These are phyloP conservation scores for Jimgerdemannia flammicorona DNA, from an alignment of 192 early-diverging fungal genomes.

Conservation along the genomic window DNA sequence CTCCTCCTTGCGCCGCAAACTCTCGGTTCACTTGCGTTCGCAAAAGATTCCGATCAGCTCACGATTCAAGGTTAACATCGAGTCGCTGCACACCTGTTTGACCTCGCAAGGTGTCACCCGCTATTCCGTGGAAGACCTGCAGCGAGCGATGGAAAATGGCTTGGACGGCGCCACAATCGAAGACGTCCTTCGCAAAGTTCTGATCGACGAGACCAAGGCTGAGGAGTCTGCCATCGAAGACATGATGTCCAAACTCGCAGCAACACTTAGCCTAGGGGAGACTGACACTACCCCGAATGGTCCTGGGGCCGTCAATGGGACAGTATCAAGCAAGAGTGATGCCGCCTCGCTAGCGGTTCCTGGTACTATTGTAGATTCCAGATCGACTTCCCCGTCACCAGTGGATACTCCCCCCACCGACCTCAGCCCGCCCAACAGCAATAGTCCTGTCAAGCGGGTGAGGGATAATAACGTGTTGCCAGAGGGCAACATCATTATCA, in stretches of 20 bases:
- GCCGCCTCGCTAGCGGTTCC: background rate
- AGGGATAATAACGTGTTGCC: constrained; percentile 30
- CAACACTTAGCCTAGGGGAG: constrained; percentile 19
- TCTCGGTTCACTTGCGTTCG: constrained; percentile 66
- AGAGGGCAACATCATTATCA: constrained; percentile 30
- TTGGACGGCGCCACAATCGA: constrained; percentile 17
- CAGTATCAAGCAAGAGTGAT: background rate
- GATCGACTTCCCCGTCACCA: background rate
- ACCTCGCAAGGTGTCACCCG: constrained; percentile 20
- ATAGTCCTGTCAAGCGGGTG: background rate
- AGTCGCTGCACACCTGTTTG: constrained; percentile 33
- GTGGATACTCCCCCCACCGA: background rate
- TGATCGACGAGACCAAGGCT: constrained; percentile 30
- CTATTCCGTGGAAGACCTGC: constrained; percentile 20
- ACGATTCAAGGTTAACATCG: constrained; percentile 31
- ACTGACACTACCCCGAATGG: background rate
- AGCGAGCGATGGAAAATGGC: constrained; percentile 23
- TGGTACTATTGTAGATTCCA: background rate
- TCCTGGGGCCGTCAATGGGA: background rate
- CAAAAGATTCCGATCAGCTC: constrained; percentile 28
- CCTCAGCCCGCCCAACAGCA: background rate
- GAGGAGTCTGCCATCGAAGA: constrained; percentile 22
- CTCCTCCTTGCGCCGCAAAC: constrained; percentile 49
- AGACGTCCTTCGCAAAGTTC: constrained; percentile 18
- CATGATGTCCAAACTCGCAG: constrained; percentile 22